These are phyloP conservation scores for Lipomyces lipofer DNA, from an alignment of 805 yeast species.

Conservation along the genomic window DNA sequence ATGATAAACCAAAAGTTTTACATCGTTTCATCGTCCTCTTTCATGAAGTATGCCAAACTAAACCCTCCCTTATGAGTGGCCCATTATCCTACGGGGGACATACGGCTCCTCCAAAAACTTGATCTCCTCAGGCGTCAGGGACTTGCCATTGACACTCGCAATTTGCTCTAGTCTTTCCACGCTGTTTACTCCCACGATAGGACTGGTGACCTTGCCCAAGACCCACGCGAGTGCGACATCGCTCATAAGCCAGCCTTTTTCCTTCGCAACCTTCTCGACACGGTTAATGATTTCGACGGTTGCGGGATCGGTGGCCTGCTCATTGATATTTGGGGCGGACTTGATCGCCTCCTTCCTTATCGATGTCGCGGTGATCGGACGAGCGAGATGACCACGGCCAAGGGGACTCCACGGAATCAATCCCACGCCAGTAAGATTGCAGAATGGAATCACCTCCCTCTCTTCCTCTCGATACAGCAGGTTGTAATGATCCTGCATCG, in stretches of 20 bases:
- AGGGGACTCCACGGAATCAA: constrained; percentile 63
- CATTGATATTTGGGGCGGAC: constrained; percentile 10
- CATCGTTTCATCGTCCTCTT: too few species aligned
- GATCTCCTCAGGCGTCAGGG: constrained; percentile 43
- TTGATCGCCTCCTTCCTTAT: constrained; percentile 20
- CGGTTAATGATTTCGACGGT: constrained; percentile 45
- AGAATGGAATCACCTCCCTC: constrained; percentile 58
- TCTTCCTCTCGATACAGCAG: constrained; percentile 65
- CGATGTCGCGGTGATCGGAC: constrained; percentile 43
- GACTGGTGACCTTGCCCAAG: constrained; percentile 50
- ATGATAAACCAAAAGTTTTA: too few species aligned
- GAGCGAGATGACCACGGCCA: constrained; percentile 55
- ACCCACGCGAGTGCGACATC: constrained; percentile 57
- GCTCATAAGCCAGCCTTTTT: constrained; percentile 53
- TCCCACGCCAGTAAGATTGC: constrained; percentile 55
- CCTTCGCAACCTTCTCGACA: constrained; percentile 51
- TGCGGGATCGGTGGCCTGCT: constrained; percentile 27
- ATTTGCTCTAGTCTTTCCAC: constrained; percentile 56
- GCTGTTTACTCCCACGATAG: constrained; percentile 58
- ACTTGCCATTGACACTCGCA: constrained; percentile 44
- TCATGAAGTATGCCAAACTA: too few species aligned
- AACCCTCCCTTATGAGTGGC: constrained; percentile 12
- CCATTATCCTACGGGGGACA: constrained; percentile 29
- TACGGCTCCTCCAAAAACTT: constrained; percentile 40
- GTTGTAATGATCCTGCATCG: constrained; percentile 61